Base-by-base conservation (phyloP, 352 stramenopile genomes). In the Phytophthora melonis region DNA sequence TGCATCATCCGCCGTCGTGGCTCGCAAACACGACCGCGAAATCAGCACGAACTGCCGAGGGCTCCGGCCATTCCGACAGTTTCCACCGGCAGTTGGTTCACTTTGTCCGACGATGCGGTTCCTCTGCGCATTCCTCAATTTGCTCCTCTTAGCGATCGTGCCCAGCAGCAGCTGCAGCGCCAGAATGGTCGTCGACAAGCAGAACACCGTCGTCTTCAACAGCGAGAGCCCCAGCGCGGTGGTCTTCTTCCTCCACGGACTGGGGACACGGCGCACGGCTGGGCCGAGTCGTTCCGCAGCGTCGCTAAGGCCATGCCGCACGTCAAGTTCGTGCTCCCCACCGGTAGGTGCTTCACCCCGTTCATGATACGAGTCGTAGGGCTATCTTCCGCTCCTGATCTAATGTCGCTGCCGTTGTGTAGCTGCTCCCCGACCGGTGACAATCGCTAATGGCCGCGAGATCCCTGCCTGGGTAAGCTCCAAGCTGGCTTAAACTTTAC, bases 181-280 rank as follows among this genome's bases (percentile, higher is more conserved):
- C 55, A 52, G 19, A 50, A 81, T 81, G 75, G 60, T 69, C 41
- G 68, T 81, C 54, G 70, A 81, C 55, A 67, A 77, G 70, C 66
- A 76, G 27, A 79, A 77, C 58, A 81, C 71, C 54, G 61, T 82
- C 67, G 57, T 75, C 8, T 74, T 68, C 58, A 68, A 66, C 13
- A 60, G 63, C 13, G 71, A 75, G 30, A 74, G 66, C 3, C 75
- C 71, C 23, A 74, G 39, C 11, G 67, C 71, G 1, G 75, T 70
- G 10, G 71, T 82, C 11, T 73, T 95, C 41, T 94, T 94, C 54
- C 73, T 90, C 36, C 97, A 99, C 66, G 97, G 97, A 14, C 78
- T 99, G 97, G 97, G 16, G 97, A 99, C 79, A 92, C 92, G 16
- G 86, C 93, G 0, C 88, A 98, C 67, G 89, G 90, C 45, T 97